These are phyloP conservation scores for Echium plantagineum DNA, from an alignment of 257 asterid species.

Conservation along the genomic window DNA sequence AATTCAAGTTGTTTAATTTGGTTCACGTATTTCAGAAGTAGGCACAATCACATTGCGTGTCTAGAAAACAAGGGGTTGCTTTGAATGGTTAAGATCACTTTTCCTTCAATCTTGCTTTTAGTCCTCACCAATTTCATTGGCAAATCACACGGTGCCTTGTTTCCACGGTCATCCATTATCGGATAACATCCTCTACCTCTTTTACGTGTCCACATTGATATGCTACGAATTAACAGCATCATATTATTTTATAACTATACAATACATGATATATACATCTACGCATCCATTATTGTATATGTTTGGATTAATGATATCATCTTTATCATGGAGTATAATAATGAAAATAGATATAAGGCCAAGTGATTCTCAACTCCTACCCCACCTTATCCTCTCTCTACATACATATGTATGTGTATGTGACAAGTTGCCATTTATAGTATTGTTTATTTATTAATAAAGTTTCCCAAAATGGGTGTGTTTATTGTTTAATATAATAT, in stretches of 20 bases:
- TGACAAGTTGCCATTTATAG: conserved; percentile 26
- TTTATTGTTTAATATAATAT: conserved; percentile 16
- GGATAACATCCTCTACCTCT: conserved; percentile 12
- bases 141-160: conserved; percentile 34
- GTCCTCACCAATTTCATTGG: conserved; percentile 34
- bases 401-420: conserved; percentile 11
- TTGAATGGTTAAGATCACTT: too few relatives aligned
- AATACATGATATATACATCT: too few relatives aligned
- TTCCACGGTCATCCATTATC: not conserved
- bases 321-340: too few relatives aligned
- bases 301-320: too few relatives aligned
- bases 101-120: conserved; percentile 16
- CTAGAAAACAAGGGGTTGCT: too few relatives aligned
- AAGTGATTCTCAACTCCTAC: conserved; percentile 8
- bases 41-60: too few relatives aligned
- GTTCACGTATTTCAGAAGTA: too few relatives aligned
- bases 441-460: conserved; percentile 6
- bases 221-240: too few relatives aligned
- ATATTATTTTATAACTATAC: too few relatives aligned
- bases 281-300: too few relatives aligned
- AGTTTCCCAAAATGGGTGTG: not conserved
- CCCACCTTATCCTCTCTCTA: conserved; percentile 39
- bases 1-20: too few relatives aligned
- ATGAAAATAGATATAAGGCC: too few relatives aligned
- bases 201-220: not conserved